These are phyloP conservation scores for Aspergillus carlsbadensis DNA, from an alignment of 495 filamentous ascomycete genomes.

Conservation along the genomic window DNA sequence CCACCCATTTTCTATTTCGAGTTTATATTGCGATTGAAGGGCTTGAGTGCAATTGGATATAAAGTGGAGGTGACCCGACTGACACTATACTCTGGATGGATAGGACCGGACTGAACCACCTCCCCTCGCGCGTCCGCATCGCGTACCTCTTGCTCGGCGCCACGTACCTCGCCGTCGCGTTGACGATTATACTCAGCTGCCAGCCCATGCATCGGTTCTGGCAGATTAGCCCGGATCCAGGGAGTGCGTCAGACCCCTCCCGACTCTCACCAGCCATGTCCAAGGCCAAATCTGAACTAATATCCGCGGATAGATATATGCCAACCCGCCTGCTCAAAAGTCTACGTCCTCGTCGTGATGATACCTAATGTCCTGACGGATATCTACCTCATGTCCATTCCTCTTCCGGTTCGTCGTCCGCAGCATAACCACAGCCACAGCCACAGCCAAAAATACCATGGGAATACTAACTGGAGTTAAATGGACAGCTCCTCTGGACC, in stretches of 20 bases:
- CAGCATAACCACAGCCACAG: background rate
- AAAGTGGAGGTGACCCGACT: slow-evolving; percentile 26
- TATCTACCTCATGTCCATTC: slow-evolving; percentile 51
- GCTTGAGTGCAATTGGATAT: no score
- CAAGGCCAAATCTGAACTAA: slow-evolving; percentile 15
- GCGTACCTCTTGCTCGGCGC: slow-evolving; percentile 51
- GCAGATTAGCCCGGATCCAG: slow-evolving; percentile 58
- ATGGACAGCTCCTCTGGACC: slow-evolving; percentile 41
- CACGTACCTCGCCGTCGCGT: slow-evolving; percentile 52
- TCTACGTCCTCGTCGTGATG: slow-evolving; percentile 36
- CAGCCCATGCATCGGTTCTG: slow-evolving; percentile 53
- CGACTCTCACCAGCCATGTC: background rate
- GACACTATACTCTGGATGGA: slow-evolving; percentile 5
- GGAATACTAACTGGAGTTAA: background rate
- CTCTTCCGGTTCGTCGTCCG: slow-evolving; percentile 36
- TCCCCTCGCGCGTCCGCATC: slow-evolving; percentile 47
- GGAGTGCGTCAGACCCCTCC: slow-evolving; percentile 44
- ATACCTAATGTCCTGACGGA: slow-evolving; percentile 50
- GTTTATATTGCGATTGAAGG: no score
- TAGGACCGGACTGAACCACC: slow-evolving; percentile 48
- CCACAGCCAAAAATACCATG: background rate
- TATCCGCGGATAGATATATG: slow-evolving; percentile 32
- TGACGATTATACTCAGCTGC: slow-evolving; percentile 54
- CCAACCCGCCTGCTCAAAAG: slow-evolving; percentile 34
- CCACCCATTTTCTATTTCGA: slow-evolving; percentile 36